Evolutionary conservation across 257 asterid species (phyloP).

Genomic region (Dorcoceras hygrometricum): DNA sequence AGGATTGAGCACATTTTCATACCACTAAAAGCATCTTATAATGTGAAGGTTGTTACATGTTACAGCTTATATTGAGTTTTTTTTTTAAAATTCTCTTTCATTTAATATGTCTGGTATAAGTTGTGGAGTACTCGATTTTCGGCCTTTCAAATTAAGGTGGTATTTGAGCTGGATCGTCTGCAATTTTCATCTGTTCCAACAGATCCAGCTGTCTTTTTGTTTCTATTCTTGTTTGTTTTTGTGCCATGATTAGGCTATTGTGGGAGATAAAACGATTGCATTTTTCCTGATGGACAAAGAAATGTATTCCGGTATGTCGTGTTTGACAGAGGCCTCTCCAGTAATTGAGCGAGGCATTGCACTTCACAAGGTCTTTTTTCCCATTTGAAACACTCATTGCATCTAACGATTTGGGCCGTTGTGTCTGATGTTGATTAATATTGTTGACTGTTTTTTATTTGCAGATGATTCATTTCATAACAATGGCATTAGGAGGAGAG

Average conservation of each 20-base stretch:
- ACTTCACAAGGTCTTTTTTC: slow-evolving; percentile 78
- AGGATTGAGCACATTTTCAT: slow-evolving; percentile 1
- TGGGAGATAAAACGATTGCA: slow-evolving; percentile 93
- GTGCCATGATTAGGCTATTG: slow-evolving; percentile 64
- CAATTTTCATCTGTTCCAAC: slow-evolving; percentile 17
- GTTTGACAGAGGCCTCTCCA: slow-evolving; percentile 78
- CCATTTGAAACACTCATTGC: slow-evolving; percentile 11
- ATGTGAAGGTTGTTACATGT: not conserved
- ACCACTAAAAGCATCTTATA: not conserved
- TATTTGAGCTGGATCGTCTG: slow-evolving; percentile 1
- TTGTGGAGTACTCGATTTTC: not conserved
- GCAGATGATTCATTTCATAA: slow-evolving; percentile 96
- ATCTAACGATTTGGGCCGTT: slow-evolving; percentile 17
- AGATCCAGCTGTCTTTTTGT: slow-evolving; percentile 2
- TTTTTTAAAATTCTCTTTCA: not conserved
- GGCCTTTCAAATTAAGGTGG: slow-evolving; percentile 1
- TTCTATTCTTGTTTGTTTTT: slow-evolving; percentile 23
- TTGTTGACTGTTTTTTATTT: slow-evolving; percentile 20
- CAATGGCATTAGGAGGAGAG: slow-evolving; percentile 98
- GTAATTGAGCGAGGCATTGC: slow-evolving; percentile 85
- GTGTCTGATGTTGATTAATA: slow-evolving; percentile 17
- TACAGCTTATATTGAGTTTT: slow-evolving; percentile 14
- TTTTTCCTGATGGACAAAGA: slow-evolving; percentile 91
- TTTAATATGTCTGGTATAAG: not conserved
- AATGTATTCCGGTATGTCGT: slow-evolving; percentile 94